Conservation (phyloP, 2,329 filamentous ascomycete species). For the Fusarium anthophilum region DNA sequence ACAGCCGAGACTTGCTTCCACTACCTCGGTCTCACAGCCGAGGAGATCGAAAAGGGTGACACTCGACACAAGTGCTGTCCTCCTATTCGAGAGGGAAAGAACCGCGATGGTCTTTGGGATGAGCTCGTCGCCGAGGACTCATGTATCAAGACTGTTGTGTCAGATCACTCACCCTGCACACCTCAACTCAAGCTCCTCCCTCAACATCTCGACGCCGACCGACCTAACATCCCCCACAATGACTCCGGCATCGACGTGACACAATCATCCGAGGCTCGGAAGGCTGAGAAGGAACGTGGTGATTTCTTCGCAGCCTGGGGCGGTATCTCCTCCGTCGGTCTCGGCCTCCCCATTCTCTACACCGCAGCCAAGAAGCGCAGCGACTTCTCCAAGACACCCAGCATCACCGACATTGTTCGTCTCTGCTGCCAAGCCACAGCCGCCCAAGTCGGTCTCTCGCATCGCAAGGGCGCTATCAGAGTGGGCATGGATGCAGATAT, state of each 20-base stretch:
- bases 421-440: constrained; percentile 91
- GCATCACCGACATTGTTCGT: constrained; percentile 81
- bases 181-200: constrained; percentile 92
- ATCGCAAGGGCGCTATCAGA: constrained; percentile 78
- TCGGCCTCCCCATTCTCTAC: constrained; percentile 91
- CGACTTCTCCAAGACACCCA: constrained; percentile 55
- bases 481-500: constrained; percentile 90
- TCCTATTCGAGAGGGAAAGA: constrained; percentile 82
- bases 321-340: constrained; percentile 91
- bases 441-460: constrained; percentile 83
- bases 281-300: constrained; percentile 60
- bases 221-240: constrained; percentile 54
- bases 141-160: constrained; percentile 91
- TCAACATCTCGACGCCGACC: constrained; percentile 59
- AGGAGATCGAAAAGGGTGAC: constrained; percentile 84
- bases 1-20: constrained; percentile 97
- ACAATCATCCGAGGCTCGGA: constrained; percentile 44
- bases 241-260: constrained; percentile 65
- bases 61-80: constrained; percentile 96
- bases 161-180: constrained; percentile 95
- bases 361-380: constrained; percentile 74
- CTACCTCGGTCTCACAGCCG: constrained; percentile 85
- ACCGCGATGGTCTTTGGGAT: constrained; percentile 87
- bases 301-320: constrained; percentile 98
- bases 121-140: constrained; percentile 78